Base-by-base conservation (phyloP, 169 alveolate species). In the Eimeria brunetti region DNA sequence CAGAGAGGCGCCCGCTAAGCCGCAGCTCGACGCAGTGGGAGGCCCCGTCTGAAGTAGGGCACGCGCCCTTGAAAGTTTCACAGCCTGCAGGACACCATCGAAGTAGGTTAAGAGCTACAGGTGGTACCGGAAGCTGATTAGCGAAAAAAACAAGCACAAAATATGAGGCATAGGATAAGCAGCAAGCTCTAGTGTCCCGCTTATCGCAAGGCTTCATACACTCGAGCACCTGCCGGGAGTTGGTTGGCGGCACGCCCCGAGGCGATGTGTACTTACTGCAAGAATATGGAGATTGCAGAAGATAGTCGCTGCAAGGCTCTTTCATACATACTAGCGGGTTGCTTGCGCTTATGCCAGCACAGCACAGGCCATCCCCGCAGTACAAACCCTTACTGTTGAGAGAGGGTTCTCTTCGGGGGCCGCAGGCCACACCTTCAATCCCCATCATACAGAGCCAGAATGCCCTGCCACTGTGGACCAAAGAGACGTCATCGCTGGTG, bases 371-470 rank as follows among this genome's bases (percentile, higher is more conserved):
- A 24, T 18, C 73, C 41, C 81, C 81, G 92, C 92, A 86, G 80
- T 62, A 86, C 41, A 64, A 53, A 12, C 60, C 80, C 3, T 64
- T 30, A 30, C 24, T 38, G 62, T 86, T 86, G n/a, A 86, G 46
- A 16, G 92, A 56, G 3, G 92, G 92, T 86, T 86, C 92, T 27
- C 92, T 86, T n/a, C 92, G 92, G 49, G 58, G 36, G 92, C 92
- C 92, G 46, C 92, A 86, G 83, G 92, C 78, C n/a, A 86, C 92
- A 41, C 92, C 92, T 20, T 33, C 80, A 8, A 71, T 41, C 51
- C 92, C 92, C 46, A 12, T 60, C n/a, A 9, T 33, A 30, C 92
- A 86, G 11, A 86, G 92, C 92, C 92, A 86, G 38, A 60, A 86
- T 2, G 92, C 92, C 11, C 62, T 30, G 75, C 90, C 90, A 20